Evolutionary conservation across 2,329 filamentous ascomycete species (phyloP).

Genomic region (Beauveria brongniartii): DNA sequence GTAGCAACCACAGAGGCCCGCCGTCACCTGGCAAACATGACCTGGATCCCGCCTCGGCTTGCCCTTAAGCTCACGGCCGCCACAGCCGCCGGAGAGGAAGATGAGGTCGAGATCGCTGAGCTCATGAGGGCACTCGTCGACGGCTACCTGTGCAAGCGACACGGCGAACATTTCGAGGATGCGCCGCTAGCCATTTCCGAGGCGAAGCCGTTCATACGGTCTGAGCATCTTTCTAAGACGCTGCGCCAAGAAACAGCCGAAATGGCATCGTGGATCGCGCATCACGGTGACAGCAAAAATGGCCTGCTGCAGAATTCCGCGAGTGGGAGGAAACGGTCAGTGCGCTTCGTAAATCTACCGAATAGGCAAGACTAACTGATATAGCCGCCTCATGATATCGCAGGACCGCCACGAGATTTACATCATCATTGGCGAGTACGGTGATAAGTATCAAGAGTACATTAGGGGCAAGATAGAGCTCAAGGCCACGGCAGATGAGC

Average conservation of each 20-base stretch:
- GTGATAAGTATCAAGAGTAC: neutral
- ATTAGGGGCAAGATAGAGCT: neutral
- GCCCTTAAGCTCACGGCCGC: neutral
- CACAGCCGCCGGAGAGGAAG: too few relatives aligned
- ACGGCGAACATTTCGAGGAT: neutral
- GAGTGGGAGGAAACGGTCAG: neutral
- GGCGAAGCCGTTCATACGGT: neutral
- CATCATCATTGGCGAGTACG: slow-evolving; percentile 6
- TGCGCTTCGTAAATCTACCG: too few relatives aligned
- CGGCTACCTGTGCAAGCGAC: neutral
- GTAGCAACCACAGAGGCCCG: neutral
- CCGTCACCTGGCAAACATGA: neutral
- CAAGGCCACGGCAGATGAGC: neutral
- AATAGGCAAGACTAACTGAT: neutral
- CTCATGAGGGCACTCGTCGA: neutral
- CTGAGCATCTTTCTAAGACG: accelerated
- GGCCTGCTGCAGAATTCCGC: neutral
- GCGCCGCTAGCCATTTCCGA: neutral
- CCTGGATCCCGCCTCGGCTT: neutral
- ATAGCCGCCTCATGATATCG: slow-evolving; percentile 5
- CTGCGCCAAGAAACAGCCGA: neutral
- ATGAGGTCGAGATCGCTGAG: accelerated
- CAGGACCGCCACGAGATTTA: slow-evolving; percentile 12
- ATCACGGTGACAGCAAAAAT: neutral
- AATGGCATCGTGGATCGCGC: neutral